Conservation (phyloP, 2,329 filamentous ascomycete genomes). For the Ophiocordyceps australis region DNA sequence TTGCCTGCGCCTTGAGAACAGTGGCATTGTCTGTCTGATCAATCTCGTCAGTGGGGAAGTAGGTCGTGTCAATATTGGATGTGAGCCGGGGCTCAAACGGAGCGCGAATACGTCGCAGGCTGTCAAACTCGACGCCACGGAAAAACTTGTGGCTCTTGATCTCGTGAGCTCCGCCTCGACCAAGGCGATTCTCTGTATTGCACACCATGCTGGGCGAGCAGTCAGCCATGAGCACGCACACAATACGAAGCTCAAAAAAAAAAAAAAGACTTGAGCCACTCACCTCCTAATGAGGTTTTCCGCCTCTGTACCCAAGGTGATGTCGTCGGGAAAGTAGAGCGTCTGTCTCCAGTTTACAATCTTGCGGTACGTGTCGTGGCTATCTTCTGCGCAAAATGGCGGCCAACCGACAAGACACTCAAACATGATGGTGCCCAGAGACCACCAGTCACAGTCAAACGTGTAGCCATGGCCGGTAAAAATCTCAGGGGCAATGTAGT, state of each 20-base stretch:
- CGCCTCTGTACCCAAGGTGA: slow-evolving; percentile 72
- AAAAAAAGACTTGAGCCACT: slow-evolving; percentile 10
- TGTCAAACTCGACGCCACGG: slow-evolving; percentile 89
- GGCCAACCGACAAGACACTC: slow-evolving; percentile 98
- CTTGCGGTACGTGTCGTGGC: slow-evolving; percentile 95
- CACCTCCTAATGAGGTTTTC: slow-evolving; percentile 87
- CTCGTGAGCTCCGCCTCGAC: slow-evolving; percentile 70
- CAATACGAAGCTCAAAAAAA: not conserved
- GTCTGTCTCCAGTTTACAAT: slow-evolving; percentile 97
- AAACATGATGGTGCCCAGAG: slow-evolving; percentile 97
- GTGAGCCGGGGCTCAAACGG: slow-evolving; percentile 90
- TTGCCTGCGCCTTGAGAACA: slow-evolving; percentile 66
- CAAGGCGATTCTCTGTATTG: slow-evolving; percentile 82
- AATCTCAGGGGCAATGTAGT: slow-evolving; percentile 97
- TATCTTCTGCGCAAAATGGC: slow-evolving; percentile 94
- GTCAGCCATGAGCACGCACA: not conserved
- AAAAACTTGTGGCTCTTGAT: slow-evolving; percentile 95
- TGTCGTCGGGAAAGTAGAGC: slow-evolving; percentile 90
- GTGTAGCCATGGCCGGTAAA: slow-evolving; percentile 94
- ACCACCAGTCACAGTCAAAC: slow-evolving; percentile 99
- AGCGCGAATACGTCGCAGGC: slow-evolving; percentile 77
- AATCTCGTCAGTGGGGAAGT: slow-evolving; percentile 98
- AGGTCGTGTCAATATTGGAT: slow-evolving; percentile 88
- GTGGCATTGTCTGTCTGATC: slow-evolving; percentile 91
- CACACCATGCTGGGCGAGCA: slow-evolving; percentile 59